Conservation (phyloP, 345 rosid species). For the Brassica carinata region DNA sequence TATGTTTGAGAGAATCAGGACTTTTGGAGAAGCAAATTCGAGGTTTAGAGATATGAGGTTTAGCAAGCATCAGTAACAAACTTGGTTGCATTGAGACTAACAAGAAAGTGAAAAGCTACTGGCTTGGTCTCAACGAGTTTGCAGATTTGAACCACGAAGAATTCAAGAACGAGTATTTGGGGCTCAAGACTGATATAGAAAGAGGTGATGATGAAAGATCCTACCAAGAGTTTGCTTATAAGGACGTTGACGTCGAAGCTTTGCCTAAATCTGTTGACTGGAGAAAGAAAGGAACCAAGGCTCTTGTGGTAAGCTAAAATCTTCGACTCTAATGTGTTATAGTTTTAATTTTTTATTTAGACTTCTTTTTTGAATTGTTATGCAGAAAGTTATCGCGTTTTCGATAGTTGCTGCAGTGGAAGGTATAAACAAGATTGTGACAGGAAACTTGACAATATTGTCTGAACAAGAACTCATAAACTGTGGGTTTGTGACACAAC, state of each 20-base stretch:
- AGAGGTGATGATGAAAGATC: conserved; percentile 31
- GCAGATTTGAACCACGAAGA: conserved; percentile 80
- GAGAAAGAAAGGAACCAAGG: conserved; percentile 44
- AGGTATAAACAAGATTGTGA: not conserved
- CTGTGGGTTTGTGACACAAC: not conserved
- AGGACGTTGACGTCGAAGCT: conserved; percentile 34
- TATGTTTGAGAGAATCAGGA: not conserved
- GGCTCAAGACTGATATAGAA: conserved; percentile 42
- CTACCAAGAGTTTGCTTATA: conserved; percentile 43
- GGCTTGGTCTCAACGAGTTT: conserved; percentile 83
- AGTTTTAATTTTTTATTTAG: not conserved
- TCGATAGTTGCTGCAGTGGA: conserved; percentile 85
- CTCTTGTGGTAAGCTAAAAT: conserved; percentile 53
- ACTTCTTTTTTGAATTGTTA: not conserved
- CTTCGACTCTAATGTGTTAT: not conserved
- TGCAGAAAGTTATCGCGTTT: conserved; percentile 89
- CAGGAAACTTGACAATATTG: not conserved
- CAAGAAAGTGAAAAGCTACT: conserved; percentile 56
- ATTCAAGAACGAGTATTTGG: conserved; percentile 66
- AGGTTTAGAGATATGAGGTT: not conserved
- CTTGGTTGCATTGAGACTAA: conserved; percentile 45
- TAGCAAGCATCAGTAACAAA: not conserved
- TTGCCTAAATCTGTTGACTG: conserved; percentile 10
- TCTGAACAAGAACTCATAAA: not conserved
- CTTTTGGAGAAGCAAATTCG: not conserved